A percentile compares a stretch with the other conserved stretches of the same genome.
These are phyloP conservation scores for Bombardia bombarda DNA, from an alignment of 495 filamentous ascomycete genomes.

Conservation along the genomic window DNA sequence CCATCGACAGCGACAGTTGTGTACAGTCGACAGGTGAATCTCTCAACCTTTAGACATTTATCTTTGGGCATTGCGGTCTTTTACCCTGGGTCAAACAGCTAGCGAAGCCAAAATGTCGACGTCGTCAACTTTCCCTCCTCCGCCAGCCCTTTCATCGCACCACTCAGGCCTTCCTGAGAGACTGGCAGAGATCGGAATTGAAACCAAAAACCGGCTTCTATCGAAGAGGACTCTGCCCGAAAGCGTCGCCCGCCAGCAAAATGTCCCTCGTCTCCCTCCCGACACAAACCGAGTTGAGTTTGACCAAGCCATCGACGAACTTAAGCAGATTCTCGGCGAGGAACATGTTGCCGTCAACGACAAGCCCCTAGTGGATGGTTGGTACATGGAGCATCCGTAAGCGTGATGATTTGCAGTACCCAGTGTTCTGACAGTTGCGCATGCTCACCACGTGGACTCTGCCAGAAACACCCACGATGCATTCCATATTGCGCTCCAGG, in stretches of 20 bases:
- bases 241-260: slow-evolving; percentile 20
- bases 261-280: slow-evolving; percentile 29
- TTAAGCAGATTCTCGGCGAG: slow-evolving; percentile 22
- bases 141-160: neutral
- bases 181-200: slow-evolving; percentile 20
- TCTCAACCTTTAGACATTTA: too few species aligned
- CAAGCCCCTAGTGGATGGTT: slow-evolving; percentile 32
- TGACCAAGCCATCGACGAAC: slow-evolving; percentile 26
- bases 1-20: too few species aligned
- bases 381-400: slow-evolving; percentile 39
- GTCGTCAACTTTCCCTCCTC: neutral
- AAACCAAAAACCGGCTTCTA: slow-evolving; percentile 20
- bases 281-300: slow-evolving; percentile 27
- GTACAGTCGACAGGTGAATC: too few species aligned
- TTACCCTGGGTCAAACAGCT: too few species aligned
- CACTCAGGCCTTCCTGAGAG: slow-evolving; percentile 25
- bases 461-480: slow-evolving; percentile 38
- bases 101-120: neutral
- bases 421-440: neutral
- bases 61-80: neutral
- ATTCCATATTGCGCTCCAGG: slow-evolving; percentile 35
- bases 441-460: too few species aligned
- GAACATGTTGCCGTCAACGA: slow-evolving; percentile 37
- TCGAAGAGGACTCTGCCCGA: slow-evolving; percentile 25
- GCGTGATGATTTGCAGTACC: neutral